Percentiles rank a stretch among this genome's conserved stretches.
Conservation (phyloP, 768 basidiomycete species). For the Tylopilus intermedius region DNA sequence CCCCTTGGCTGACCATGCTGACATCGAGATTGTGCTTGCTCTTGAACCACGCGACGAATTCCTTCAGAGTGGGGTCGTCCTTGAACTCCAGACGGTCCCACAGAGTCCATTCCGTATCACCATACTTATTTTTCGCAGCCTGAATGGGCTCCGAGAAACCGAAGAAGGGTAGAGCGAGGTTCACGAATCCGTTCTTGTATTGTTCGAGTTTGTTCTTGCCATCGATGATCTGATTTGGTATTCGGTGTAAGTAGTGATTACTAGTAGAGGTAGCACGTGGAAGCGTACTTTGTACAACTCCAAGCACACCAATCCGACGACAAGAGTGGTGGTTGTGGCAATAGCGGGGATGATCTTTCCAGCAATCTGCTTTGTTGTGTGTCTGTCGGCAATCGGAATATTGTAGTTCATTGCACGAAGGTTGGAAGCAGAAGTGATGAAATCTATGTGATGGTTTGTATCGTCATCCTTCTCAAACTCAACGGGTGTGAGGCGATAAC, state of each 20-base stretch:
- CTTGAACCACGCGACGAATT: conserved; percentile 82
- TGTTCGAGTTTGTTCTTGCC: conserved; percentile 89
- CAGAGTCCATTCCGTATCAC: conserved; percentile 87
- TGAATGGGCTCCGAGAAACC: conserved; percentile 97
- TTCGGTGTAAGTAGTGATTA: conserved; percentile 1
- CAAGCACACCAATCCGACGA: conserved; percentile 92
- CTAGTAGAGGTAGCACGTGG: neutral
- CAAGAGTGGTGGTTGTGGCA: conserved; percentile 94
- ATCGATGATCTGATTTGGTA: conserved; percentile 71
- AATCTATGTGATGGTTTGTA: conserved; percentile 96
- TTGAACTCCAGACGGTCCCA: conserved; percentile 97
- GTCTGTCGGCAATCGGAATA: conserved; percentile 80
- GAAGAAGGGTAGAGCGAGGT: conserved; percentile 96
- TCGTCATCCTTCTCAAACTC: conserved; percentile 99
- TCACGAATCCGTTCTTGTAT: conserved; percentile 98
- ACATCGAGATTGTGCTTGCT: conserved; percentile 80
- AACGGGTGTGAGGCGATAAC: conserved; percentile 92
- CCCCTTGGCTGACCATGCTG: conserved; percentile 94
- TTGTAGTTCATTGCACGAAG: conserved; percentile 93
- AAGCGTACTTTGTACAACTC: conserved; percentile 87
- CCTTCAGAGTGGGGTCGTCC: conserved; percentile 81
- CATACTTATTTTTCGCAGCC: conserved; percentile 85
- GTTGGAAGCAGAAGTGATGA: conserved; percentile 97
- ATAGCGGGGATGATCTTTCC: conserved; percentile 99
- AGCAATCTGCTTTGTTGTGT: conserved; percentile 95